Conservation (phyloP, 495 filamentous ascomycete species). For the Penicillium angulare region DNA sequence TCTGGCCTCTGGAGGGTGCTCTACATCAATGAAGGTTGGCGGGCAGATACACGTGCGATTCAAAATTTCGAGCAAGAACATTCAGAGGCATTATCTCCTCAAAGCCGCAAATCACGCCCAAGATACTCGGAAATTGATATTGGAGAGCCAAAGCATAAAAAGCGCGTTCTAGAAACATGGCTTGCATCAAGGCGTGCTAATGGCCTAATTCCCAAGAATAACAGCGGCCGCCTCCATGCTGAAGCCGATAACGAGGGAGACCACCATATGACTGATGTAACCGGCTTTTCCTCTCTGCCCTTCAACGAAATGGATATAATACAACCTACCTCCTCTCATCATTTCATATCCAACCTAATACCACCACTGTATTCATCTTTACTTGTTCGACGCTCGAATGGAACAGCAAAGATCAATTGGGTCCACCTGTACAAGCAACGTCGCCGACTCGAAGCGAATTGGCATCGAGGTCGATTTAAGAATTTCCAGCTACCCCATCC, state of each 20-base stretch:
- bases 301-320: conserved; percentile 1
- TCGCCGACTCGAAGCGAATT: conserved; percentile 82
- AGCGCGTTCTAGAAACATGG: conserved; percentile 46
- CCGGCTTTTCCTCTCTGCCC: conserved; percentile 17
- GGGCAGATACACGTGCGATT: conserved; percentile 64
- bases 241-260: conserved; percentile 50
- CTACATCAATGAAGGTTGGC: conserved; percentile 84
- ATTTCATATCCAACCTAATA: conserved; percentile 12
- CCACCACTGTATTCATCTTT: conserved; percentile 33
- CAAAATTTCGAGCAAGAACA: conserved; percentile 62
- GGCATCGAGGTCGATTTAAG: conserved; percentile 74
- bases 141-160: conserved; percentile 51
- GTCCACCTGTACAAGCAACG: conserved; percentile 86
- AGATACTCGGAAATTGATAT: conserved; percentile 45
- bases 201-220: background rate
- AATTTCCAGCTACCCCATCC: conserved; percentile 92
- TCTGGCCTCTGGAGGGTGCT: conserved; percentile 80
- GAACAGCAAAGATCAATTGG: conserved; percentile 42
- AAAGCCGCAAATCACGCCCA: conserved; percentile 43
- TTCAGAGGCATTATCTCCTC: conserved; percentile 39
- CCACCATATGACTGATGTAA: conserved; percentile 47
- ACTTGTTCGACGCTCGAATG: conserved; percentile 32
- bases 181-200: conserved; percentile 33
- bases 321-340: conserved; percentile 7
- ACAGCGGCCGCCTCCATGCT: conserved; percentile 16